A percentile compares a stretch with the other conserved stretches of the same genome.
Conservation (phyloP, 352 stramenopile genomes). For the Albugo laibachii region DNA sequence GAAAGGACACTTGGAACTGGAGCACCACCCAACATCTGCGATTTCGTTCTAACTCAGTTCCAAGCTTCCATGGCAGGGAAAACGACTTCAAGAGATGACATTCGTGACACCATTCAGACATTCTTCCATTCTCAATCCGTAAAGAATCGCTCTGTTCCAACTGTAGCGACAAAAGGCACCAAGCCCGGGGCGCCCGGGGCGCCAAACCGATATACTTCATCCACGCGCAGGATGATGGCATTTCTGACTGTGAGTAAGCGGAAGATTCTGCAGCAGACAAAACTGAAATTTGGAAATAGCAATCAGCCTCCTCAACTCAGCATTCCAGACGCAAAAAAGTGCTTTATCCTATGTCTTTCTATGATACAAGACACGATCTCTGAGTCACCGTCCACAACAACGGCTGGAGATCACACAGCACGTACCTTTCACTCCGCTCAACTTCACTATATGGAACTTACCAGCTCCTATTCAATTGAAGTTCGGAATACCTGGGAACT, state of each 20-base stretch:
- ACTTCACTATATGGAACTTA: slow-evolving; percentile 39
- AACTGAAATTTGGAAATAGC: not conserved
- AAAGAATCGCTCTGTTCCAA: not conserved
- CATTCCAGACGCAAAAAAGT: slow-evolving; percentile 26
- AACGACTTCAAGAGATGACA: not conserved
- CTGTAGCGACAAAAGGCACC: not conserved
- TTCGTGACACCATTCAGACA: not conserved
- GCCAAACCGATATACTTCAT: not conserved
- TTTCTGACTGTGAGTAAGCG: slow-evolving; percentile 52
- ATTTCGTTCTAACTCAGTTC: not conserved
- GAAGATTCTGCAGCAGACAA: slow-evolving; percentile 18
- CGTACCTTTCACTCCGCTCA: not conserved
- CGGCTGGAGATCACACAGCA: slow-evolving; percentile 6
- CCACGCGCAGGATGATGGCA: slow-evolving; percentile 26
- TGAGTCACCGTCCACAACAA: not conserved
- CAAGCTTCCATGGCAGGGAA: too few species aligned
- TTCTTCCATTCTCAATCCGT: not conserved
- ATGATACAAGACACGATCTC: slow-evolving; percentile 15
- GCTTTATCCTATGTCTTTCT: slow-evolving; percentile 48
- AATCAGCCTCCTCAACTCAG: not conserved
- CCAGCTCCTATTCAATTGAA: slow-evolving; percentile 45
- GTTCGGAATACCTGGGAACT: slow-evolving; percentile 42
- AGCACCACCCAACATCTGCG: not conserved
- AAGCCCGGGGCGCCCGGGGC: not conserved
- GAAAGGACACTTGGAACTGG: too few species aligned